Evolutionary conservation across 176 grass and related monocot genomes (phyloP), one percentile per base, ranked within the genome.

Genomic region (Aegilops longissima): DNA sequence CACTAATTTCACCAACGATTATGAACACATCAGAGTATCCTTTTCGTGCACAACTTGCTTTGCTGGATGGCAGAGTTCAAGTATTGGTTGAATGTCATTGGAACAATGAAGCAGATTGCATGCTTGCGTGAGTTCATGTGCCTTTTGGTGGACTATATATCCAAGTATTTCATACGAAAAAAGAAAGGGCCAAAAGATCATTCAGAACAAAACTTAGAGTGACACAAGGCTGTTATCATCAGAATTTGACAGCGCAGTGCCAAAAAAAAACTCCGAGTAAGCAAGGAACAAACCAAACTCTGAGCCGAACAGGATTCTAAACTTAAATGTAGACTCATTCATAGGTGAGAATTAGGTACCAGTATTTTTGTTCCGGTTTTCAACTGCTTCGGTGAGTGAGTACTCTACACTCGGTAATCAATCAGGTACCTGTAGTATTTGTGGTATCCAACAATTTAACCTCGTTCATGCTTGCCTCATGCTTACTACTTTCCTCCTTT

Each of bases 401-500:
- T 52, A 52, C 49, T 35, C 42, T 31, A 68, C 12, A 17, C 5
- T 23, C 67, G 3, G 11, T 12, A 39, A 62, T 79, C 13, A 82
- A 83, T 29, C 12, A 75, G 70, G 52, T n/a, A 42, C 68, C 81
- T 21, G 10, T 61, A 33, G 10, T 61, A 61, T 61, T 7, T 38
- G 18, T 24, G 14, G 82, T 45, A 68, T 81, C 86, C 80, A 91
- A 69, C 51, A 91, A 52, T 70, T 84, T 77, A 52, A 77, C 52
- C 31, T 85, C 12, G 17, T 87, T 77, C 34, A 65, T 47, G 62
- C 35, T 70, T 65, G 23, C 63, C 66, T 89, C 76, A 2, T 27
- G 45, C 79, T 86, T 89, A 18, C 69, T 92, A 61, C 80, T 89
- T 58, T 82, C 83, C 70, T 90, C 91, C 84, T 85, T 84, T 84